phyloP scores from a whole-genome alignment of 2,329 filamentous ascomycete genomes.

The Arthrobotrys sinensis region DNA sequence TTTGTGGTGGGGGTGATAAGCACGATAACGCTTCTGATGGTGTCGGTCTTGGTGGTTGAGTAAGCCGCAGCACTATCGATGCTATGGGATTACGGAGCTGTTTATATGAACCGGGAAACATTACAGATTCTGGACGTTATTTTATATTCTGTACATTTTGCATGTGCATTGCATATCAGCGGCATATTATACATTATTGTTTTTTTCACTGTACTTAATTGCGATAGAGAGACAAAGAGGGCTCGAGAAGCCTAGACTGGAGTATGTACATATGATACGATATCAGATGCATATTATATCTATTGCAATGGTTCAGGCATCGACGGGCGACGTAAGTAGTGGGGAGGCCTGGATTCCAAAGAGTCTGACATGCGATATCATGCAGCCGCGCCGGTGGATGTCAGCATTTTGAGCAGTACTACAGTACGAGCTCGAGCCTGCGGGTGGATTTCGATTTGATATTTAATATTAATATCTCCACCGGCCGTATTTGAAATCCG shows the following conservation, averaged over 20 bases:
- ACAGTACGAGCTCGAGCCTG: too few species aligned
- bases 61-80: not conserved
- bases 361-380: too few species aligned
- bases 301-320: not conserved
- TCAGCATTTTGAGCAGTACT: too few species aligned
- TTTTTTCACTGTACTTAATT: slow-evolving; percentile 5
- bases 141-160: slow-evolving; percentile 23
- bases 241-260: not conserved
- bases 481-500: too few species aligned
- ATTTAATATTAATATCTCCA: too few species aligned
- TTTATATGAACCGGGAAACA: not conserved
- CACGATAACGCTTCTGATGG: slow-evolving; percentile 38
- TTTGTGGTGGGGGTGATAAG: slow-evolving; percentile 49
- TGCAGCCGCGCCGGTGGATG: too few species aligned
- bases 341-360: too few species aligned
- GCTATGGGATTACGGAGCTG: too few species aligned
- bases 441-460: too few species aligned
- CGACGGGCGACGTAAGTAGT: not conserved
- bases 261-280: slow-evolving; percentile 7
- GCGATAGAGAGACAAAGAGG: not conserved
- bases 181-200: slow-evolving; percentile 17
- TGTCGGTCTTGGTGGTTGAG: slow-evolving; percentile 24
- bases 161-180: slow-evolving; percentile 33
- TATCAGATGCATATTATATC: too few species aligned
- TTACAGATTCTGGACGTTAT: not conserved